phyloP scores from a whole-genome alignment of 306 rosid species.

The Albizia julibrissin region DNA sequence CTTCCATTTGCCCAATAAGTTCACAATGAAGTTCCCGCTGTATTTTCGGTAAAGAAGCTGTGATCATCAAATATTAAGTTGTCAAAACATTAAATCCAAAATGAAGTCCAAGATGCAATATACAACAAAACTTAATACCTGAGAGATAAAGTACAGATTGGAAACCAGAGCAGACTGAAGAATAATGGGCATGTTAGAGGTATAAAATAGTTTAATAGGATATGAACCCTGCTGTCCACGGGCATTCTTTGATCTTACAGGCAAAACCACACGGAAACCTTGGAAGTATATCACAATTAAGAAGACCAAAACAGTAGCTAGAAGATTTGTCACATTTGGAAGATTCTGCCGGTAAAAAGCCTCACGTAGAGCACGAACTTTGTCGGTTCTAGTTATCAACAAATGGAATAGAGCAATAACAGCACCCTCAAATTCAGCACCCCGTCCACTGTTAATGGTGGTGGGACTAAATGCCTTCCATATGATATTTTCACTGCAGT shows the following conservation, averaged over 20 bases:
- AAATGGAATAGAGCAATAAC: conserved; percentile 91
- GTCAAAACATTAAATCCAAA: conserved; percentile 27
- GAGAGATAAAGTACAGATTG: conserved; percentile 91
- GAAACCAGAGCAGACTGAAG: conserved; percentile 95
- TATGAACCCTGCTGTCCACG: conserved; percentile 97
- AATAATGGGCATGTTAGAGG: conserved; percentile 98
- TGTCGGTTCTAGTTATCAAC: conserved; percentile 82
- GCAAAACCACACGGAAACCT: conserved; percentile 97
- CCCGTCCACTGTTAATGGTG: conserved; percentile 93
- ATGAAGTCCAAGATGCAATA: background rate
- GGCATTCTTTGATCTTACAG: conserved; percentile 94
- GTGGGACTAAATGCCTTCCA: conserved; percentile 99
- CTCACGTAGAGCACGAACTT: conserved; percentile 87
- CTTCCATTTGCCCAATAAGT: conserved; percentile 94
- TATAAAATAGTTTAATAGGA: conserved; percentile 91
- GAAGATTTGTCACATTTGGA: conserved; percentile 91
- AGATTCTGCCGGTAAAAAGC: conserved; percentile 95
- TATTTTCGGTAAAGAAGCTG: conserved; percentile 84
- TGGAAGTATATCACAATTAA: conserved; percentile 89
- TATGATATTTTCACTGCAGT: conserved; percentile 79
- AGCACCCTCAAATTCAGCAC: conserved; percentile 96
- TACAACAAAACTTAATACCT: conserved; percentile 56
- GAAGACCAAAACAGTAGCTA: conserved; percentile 85
- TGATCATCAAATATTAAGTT: conserved; percentile 9
- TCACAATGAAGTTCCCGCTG: conserved; percentile 84